A percentile compares a stretch with the other conserved stretches of the same genome.
Conservation (phyloP, 2,329 filamentous ascomycete species). For the Colletotrichum tabaci region DNA sequence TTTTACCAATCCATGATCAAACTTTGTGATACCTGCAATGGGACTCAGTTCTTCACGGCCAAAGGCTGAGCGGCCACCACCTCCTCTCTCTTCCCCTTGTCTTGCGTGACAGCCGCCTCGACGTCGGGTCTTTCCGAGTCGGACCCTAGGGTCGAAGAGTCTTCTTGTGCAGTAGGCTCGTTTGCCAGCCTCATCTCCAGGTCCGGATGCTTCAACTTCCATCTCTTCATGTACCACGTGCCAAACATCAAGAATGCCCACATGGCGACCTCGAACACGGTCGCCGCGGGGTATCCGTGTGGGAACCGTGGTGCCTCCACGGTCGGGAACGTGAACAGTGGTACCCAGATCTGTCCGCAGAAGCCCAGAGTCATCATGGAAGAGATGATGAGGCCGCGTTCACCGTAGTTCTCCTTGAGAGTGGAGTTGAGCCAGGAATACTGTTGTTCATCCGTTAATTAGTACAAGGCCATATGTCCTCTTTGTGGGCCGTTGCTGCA, state of each 20-base stretch:
- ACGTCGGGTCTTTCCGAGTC: conserved; percentile 29
- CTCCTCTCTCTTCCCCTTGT: conserved; percentile 1
- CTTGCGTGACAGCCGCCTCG: neutral
- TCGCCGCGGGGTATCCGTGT: conserved; percentile 48
- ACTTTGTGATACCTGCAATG: neutral
- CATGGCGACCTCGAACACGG: conserved; percentile 48
- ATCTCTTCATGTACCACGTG: conserved; percentile 47
- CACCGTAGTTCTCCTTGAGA: conserved; percentile 51
- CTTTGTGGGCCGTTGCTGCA: neutral
- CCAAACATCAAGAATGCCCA: conserved; percentile 49
- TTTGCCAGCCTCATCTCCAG: conserved; percentile 43
- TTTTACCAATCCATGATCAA: neutral
- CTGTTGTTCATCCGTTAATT: neutral
- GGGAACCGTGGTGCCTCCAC: conserved; percentile 48
- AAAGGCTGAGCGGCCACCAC: conserved; percentile 4
- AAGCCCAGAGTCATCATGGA: conserved; percentile 55
- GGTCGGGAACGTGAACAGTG: conserved; percentile 49
- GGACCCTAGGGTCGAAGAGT: conserved; percentile 13
- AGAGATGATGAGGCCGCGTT: conserved; percentile 51
- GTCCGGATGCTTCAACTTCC: conserved; percentile 46
- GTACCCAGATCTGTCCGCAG: conserved; percentile 49
- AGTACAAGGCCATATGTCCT: neutral
- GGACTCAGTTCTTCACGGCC: neutral
- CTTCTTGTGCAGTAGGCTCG: neutral
- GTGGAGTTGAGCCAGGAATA: conserved; percentile 53